phyloP scores from a whole-genome alignment of 2,329 filamentous ascomycete genomes.

The Monilinia vaccinii-corymbosi region DNA sequence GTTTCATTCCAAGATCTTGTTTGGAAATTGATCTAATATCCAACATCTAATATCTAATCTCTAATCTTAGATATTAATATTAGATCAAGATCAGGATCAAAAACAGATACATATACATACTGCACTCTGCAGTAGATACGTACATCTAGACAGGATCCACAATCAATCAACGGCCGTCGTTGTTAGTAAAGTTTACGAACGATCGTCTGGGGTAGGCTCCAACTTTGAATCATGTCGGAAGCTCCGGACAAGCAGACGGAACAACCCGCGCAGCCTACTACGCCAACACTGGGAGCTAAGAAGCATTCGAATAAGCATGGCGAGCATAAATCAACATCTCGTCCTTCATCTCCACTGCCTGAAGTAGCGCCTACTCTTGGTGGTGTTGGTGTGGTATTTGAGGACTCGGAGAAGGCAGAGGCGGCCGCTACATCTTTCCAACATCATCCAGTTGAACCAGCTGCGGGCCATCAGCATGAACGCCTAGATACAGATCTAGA shows the following conservation, averaged over 20 bases:
- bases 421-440: background rate
- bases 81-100: too few relatives aligned
- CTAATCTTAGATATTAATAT: too few relatives aligned
- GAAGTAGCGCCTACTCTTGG: background rate
- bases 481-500: background rate
- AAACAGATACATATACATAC: background rate
- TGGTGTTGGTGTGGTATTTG: background rate
- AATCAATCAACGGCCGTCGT: background rate
- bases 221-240: conserved; percentile 15
- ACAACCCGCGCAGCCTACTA: conserved; percentile 5
- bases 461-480: background rate
- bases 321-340: background rate
- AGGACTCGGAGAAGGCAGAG: background rate
- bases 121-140: background rate
- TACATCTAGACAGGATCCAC: background rate
- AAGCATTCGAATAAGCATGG: background rate
- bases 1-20: background rate
- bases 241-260: conserved; percentile 5
- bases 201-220: background rate
- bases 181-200: background rate
- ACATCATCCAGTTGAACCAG: background rate
- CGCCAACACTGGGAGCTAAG: background rate
- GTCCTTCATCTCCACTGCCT: background rate
- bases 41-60: too few relatives aligned
- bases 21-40: too few relatives aligned